These are phyloP conservation scores for Saitoella complicata DNA, from an alignment of 805 yeast species.

Conservation along the genomic window DNA sequence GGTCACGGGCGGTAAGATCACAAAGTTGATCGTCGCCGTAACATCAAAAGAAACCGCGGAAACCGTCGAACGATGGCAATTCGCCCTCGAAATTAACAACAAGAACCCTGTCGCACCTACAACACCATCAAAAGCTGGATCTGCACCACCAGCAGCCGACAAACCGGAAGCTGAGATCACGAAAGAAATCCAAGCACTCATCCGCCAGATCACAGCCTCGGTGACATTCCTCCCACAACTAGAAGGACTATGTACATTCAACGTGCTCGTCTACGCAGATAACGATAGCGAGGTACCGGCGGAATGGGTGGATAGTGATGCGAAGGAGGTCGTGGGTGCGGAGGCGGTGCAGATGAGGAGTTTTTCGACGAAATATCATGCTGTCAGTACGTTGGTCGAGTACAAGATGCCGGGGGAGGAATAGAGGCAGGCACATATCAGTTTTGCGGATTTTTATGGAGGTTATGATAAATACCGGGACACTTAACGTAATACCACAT, in stretches of 20 bases:
- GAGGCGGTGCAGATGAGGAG: conserved; percentile 57
- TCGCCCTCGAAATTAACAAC: conserved; percentile 36
- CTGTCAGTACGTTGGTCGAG: too few relatives aligned
- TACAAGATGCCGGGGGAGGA: too few relatives aligned
- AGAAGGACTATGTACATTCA: conserved; percentile 54
- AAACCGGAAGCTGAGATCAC: conserved; percentile 38
- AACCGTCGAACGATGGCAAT: conserved; percentile 75
- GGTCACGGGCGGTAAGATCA: conserved; percentile 54
- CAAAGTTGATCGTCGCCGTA: conserved; percentile 56
- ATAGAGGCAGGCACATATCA: too few relatives aligned
- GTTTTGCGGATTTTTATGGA: too few relatives aligned
- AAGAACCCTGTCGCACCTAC: not conserved
- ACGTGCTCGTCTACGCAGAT: conserved; percentile 69
- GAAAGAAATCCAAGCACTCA: conserved; percentile 64
- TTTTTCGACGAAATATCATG: conserved; percentile 34
- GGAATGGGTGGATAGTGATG: conserved; percentile 74
- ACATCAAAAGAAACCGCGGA: conserved; percentile 50
- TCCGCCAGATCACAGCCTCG: conserved; percentile 78
- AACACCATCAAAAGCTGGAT: not conserved
- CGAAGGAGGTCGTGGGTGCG: conserved; percentile 36
- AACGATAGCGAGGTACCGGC: conserved; percentile 43
- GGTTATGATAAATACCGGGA: too few relatives aligned
- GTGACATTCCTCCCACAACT: conserved; percentile 71
- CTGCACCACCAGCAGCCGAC: conserved; percentile 3
- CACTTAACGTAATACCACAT: too few relatives aligned